phyloP scores from a whole-genome alignment of 2,329 filamentous ascomycete genomes.

The Neofusicoccum cordaticola region DNA sequence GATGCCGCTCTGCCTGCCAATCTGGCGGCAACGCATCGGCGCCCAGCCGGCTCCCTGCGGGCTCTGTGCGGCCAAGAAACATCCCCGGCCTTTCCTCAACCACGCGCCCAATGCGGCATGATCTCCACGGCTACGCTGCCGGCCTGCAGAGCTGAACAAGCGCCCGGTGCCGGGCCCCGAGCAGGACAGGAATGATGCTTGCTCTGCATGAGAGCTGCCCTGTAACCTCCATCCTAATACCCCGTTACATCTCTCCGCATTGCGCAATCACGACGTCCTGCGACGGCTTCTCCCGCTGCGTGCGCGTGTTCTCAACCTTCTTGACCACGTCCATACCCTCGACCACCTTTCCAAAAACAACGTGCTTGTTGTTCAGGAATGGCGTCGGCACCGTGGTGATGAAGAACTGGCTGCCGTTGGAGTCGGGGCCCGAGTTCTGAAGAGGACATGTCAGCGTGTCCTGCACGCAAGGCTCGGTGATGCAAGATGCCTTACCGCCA shows the following conservation, averaged over 20 bases:
- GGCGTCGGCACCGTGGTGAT: conserved; percentile 86
- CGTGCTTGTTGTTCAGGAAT: conserved; percentile 88
- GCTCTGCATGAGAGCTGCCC: neutral
- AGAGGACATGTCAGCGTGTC: neutral
- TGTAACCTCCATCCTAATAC: neutral
- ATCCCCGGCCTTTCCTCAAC: neutral
- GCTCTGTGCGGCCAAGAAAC: neutral
- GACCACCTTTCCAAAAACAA: conserved; percentile 88
- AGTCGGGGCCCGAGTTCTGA: conserved; percentile 85
- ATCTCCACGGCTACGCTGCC: conserved; percentile 8
- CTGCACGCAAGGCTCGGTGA: neutral
- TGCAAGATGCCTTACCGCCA: conserved; percentile 67
- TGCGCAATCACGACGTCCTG: conserved; percentile 80
- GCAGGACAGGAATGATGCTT: neutral
- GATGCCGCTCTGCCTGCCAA: neutral
- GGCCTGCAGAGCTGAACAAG: neutral
- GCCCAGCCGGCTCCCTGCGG: neutral
- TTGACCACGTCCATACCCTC: conserved; percentile 86
- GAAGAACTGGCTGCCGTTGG: conserved; percentile 96
- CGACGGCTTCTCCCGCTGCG: conserved; percentile 75
- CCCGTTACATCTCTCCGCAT: conserved; percentile 83
- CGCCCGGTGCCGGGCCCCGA: conserved; percentile 7
- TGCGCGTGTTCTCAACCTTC: conserved; percentile 89
- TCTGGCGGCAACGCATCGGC: neutral
- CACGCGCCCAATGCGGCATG: neutral